Evolutionary conservation across 768 basidiomycete genomes (phyloP).

Genomic region (Pleurotus tuber-regium): DNA sequence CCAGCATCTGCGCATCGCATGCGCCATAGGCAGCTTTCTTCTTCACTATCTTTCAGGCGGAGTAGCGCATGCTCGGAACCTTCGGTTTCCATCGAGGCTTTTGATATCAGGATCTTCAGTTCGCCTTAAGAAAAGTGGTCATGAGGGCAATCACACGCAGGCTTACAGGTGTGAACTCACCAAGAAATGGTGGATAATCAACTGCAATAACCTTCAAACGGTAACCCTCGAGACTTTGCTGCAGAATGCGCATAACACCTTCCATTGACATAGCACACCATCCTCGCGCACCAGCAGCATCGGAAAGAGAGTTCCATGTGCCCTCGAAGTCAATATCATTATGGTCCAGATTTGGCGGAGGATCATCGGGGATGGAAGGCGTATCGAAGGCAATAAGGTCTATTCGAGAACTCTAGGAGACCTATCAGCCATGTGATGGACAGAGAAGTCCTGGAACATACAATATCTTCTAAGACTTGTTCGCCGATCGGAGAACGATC

Average conservation of each 20-base stretch:
- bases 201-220: constrained; percentile 51
- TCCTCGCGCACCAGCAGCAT: constrained; percentile 47
- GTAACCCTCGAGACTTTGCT: constrained; percentile 34
- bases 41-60: constrained; percentile 61
- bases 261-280: constrained; percentile 66
- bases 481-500: not conserved
- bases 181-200: constrained; percentile 59
- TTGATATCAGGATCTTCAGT: constrained; percentile 53
- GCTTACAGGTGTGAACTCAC: constrained; percentile 30
- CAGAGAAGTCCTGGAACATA: not conserved
- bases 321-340: constrained; percentile 42
- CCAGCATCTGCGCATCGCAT: constrained; percentile 50
- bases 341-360: constrained; percentile 14
- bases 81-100: constrained; percentile 15
- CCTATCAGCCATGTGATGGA: constrained; percentile 8
- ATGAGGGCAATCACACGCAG: constrained; percentile 16
- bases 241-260: constrained; percentile 50
- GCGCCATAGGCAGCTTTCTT: constrained; percentile 72
- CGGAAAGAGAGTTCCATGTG: constrained; percentile 54
- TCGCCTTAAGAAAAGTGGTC: constrained; percentile 45
- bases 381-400: constrained; percentile 79
- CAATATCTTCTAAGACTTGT: constrained; percentile 6
- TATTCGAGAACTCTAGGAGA: constrained; percentile 27
- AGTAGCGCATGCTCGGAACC: constrained; percentile 34
- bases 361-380: constrained; percentile 55